Evolutionary conservation across 2,329 filamentous ascomycete genomes (phyloP).

Genomic region (Aspergillus tanneri): DNA sequence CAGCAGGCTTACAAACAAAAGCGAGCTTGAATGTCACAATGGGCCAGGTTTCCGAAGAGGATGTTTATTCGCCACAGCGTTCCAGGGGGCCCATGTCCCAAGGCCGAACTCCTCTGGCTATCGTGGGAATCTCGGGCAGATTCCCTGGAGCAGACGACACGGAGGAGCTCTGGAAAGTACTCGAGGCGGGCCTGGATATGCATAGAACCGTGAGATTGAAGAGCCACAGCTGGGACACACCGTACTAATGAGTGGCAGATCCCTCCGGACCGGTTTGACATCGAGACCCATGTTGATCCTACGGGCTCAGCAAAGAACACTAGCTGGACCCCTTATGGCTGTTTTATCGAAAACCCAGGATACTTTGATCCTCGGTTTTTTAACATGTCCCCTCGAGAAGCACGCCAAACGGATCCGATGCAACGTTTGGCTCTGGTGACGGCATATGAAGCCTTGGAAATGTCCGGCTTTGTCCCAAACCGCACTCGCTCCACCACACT

Average conservation of each 20-base stretch:
- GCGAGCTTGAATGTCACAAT: background rate
- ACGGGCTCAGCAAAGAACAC: conserved; percentile 69
- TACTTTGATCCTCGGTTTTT: conserved; percentile 73
- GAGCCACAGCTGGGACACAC: background rate
- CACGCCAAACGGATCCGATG: conserved; percentile 64
- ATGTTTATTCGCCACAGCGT: no score
- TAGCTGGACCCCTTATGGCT: conserved; percentile 68
- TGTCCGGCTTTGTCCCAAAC: conserved; percentile 43
- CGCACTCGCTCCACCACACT: conserved; percentile 64
- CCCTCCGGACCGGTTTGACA: conserved; percentile 66
- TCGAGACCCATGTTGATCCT: conserved; percentile 64
- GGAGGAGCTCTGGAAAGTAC: conserved; percentile 67
- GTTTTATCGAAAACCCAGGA: conserved; percentile 68
- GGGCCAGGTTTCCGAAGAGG: background rate
- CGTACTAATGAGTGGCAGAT: conserved; percentile 41
- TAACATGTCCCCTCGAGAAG: conserved; percentile 75
- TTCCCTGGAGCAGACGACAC: conserved; percentile 67
- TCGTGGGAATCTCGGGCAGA: conserved; percentile 74
- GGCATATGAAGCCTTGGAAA: conserved; percentile 63
- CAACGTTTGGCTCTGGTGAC: conserved; percentile 59
- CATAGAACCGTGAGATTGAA: conserved; percentile 36
- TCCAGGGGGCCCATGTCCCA: background rate
- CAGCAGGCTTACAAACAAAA: no score
- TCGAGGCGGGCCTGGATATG: conserved; percentile 68
- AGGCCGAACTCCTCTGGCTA: conserved; percentile 49